Conservation (phyloP, 441 rosid species). For the Adansonia gregorii region DNA sequence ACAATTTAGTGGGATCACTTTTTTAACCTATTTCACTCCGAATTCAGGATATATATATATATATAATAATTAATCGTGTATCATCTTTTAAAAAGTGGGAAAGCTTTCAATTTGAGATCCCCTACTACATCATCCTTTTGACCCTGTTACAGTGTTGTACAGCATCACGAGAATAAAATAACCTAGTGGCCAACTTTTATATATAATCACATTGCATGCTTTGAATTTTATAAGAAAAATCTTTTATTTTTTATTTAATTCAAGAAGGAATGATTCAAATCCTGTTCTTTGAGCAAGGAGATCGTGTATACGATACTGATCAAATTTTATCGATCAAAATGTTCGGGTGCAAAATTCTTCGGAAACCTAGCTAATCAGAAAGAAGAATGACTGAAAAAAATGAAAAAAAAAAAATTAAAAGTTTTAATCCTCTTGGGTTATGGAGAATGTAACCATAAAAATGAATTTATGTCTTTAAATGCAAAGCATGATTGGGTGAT, state of each 20-base stretch:
- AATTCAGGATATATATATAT: neutral
- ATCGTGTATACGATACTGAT: neutral
- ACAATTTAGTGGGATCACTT: neutral
- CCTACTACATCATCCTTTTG: too few species aligned
- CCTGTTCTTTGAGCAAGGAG: neutral
- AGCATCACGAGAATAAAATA: too few species aligned
- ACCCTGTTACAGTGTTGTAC: too few species aligned
- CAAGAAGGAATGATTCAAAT: neutral
- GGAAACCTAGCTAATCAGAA: neutral
- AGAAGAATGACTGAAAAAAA: neutral
- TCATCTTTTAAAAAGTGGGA: neutral
- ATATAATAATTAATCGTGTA: neutral
- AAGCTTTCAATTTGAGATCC: conserved; percentile 10
- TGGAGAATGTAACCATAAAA: neutral
- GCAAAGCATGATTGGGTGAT: conserved; percentile 17
- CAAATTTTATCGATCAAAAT: too few species aligned
- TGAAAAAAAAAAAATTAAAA: neutral
- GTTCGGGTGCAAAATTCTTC: neutral
- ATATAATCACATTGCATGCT: conserved; percentile 5
- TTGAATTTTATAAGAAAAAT: neutral
- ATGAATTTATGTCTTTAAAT: conserved; percentile 4
- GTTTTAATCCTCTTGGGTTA: conserved; percentile 15
- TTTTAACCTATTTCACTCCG: neutral
- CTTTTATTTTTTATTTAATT: neutral
- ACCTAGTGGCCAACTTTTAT: neutral